Conservation (phyloP, 2,329 filamentous ascomycete species). For the Chaetoscypha palmicola region DNA sequence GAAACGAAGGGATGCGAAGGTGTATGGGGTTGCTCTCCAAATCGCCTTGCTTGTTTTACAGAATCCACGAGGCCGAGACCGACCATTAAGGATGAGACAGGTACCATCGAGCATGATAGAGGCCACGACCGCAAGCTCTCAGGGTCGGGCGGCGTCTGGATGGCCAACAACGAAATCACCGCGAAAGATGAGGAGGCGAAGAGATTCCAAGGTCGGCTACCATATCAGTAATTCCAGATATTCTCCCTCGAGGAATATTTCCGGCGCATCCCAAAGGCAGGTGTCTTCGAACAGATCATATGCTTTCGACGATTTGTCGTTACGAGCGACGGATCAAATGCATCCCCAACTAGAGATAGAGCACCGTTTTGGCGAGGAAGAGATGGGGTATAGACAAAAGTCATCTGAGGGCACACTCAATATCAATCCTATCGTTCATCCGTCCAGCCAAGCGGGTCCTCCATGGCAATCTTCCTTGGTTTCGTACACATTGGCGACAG, state of each 20-base stretch:
- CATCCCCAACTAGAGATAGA: background rate
- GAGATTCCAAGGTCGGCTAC: conserved; percentile 19
- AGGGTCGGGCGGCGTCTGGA: background rate
- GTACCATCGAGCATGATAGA: conserved; percentile 3
- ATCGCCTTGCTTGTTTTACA: background rate
- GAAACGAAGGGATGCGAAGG: background rate
- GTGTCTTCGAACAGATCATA: background rate
- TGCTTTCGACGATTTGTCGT: background rate
- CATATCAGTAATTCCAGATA: conserved; percentile 4
- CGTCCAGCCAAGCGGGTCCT: conserved; percentile 3
- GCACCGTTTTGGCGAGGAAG: background rate
- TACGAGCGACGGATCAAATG: background rate
- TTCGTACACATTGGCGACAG: conserved; percentile 19
- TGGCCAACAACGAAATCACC: conserved; percentile 7
- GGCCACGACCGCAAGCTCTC: conserved; percentile 1
- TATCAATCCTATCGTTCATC: conserved; percentile 12
- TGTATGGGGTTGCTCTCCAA: background rate
- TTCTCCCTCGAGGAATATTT: conserved; percentile 3
- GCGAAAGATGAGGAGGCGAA: conserved; percentile 12
- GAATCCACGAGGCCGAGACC: background rate
- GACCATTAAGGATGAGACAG: background rate
- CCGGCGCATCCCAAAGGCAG: background rate
- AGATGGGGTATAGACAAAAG: conserved; percentile 6
- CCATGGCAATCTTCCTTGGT: conserved; percentile 14
- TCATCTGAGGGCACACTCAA: conserved; percentile 5